Percentiles rank a stretch among this genome's conserved stretches.
These are phyloP conservation scores for Aspergillus steynii DNA, from an alignment of 495 filamentous ascomycete species.

Conservation along the genomic window DNA sequence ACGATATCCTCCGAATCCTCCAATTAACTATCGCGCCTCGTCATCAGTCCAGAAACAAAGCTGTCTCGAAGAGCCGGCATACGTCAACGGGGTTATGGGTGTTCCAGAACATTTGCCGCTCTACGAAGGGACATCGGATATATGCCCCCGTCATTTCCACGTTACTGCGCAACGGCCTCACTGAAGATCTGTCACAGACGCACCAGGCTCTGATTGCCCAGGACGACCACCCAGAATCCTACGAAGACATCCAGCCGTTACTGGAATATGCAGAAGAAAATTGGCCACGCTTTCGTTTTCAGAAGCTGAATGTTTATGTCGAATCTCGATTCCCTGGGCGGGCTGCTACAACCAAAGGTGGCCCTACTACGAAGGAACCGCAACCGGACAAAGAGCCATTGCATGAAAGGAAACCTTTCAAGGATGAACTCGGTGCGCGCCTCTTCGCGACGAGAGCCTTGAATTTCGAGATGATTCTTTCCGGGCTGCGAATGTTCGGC, in stretches of 20 bases:
- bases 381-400: slow-evolving; percentile 9
- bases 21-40: slow-evolving; percentile 22
- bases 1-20: slow-evolving; percentile 42
- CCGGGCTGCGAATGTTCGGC: slow-evolving; percentile 62
- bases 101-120: slow-evolving; percentile 54
- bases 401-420: slow-evolving; percentile 32
- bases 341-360: not conserved
- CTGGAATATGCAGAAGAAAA: slow-evolving; percentile 40
- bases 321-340: slow-evolving; percentile 20
- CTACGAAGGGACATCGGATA: slow-evolving; percentile 43
- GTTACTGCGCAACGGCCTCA: slow-evolving; percentile 51
- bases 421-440: slow-evolving; percentile 66
- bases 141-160: slow-evolving; percentile 62
- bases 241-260: slow-evolving; percentile 41
- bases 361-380: not conserved
- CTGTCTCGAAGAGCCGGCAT: slow-evolving; percentile 3
- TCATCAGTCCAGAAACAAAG: not conserved
- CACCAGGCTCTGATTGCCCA: slow-evolving; percentile 51
- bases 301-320: slow-evolving; percentile 29
- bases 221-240: slow-evolving; percentile 50
- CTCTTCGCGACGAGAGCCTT: slow-evolving; percentile 71
- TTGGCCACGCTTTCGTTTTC: slow-evolving; percentile 22
- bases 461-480: slow-evolving; percentile 63
- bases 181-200: slow-evolving; percentile 57
- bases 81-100: slow-evolving; percentile 26